phyloP scores from a whole-genome alignment of 805 yeast genomes.

The Candida tallmaniae region DNA sequence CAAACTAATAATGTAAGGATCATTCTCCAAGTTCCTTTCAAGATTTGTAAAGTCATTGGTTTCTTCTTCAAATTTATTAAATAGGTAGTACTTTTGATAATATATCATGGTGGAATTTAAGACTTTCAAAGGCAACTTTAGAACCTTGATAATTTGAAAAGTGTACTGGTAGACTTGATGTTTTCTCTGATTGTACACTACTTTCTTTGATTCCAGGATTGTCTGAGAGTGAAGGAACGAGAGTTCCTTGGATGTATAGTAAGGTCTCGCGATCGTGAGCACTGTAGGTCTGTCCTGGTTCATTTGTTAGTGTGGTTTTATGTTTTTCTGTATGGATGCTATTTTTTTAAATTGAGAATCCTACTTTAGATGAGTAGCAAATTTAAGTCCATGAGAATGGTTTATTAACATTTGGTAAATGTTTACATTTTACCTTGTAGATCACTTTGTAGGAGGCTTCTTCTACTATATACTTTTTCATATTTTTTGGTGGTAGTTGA shows the following conservation, averaged over 20 bases:
- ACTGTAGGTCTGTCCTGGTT: constrained; percentile 15
- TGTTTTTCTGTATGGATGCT: too few relatives aligned
- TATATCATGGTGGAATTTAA: constrained; percentile 67
- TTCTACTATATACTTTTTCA: too few relatives aligned
- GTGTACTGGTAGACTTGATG: constrained; percentile 51
- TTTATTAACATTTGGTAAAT: too few relatives aligned
- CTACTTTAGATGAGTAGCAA: too few relatives aligned
- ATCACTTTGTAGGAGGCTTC: too few relatives aligned
- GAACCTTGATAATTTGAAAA: constrained; percentile 45
- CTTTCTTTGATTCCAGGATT: constrained; percentile 44
- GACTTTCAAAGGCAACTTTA: constrained; percentile 68
- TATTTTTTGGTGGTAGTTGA: too few relatives aligned
- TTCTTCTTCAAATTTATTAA: constrained; percentile 49
- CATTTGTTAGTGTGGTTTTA: too few relatives aligned
- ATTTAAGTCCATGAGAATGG: too few relatives aligned
- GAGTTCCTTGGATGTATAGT: constrained; percentile 51
- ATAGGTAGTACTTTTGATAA: constrained; percentile 66
- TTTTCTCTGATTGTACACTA: constrained; percentile 46
- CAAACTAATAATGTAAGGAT: constrained; percentile 60
- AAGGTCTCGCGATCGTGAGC: constrained; percentile 55
- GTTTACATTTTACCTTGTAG: too few relatives aligned
- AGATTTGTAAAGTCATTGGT: constrained; percentile 22
- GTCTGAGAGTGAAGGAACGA: constrained; percentile 47
- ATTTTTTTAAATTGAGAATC: too few relatives aligned
- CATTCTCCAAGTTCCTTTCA: constrained; percentile 32